phyloP scores from a whole-genome alignment of 441 rosid species.

The Kokia cookei region DNA sequence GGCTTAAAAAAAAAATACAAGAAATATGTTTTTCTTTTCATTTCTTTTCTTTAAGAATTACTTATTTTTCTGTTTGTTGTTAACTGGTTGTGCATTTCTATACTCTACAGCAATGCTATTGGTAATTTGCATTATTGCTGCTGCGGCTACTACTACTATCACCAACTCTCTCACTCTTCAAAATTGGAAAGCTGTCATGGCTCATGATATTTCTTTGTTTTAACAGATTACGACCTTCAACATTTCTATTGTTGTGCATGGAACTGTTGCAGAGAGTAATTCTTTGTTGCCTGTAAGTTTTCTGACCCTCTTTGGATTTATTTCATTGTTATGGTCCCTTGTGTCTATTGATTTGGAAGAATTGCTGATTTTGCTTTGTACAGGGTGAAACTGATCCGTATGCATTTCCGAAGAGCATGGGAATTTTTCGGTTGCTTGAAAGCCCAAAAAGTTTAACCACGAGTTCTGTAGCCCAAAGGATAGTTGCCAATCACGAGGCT shows the following conservation, averaged over 20 bases:
- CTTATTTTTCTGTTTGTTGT: background rate
- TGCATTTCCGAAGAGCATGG: slow-evolving; percentile 74
- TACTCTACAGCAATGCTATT: background rate
- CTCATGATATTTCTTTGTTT: background rate
- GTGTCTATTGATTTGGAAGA: background rate
- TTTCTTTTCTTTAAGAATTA: background rate
- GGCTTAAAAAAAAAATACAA: background rate
- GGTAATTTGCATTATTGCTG: background rate
- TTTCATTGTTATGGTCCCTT: background rate
- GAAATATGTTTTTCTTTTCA: background rate
- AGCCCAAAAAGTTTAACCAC: slow-evolving; percentile 81
- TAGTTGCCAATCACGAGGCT: slow-evolving; percentile 82
- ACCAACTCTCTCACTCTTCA: background rate
- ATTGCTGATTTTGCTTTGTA: slow-evolving; percentile 6
- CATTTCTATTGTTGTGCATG: slow-evolving; percentile 82
- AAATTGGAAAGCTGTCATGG: background rate
- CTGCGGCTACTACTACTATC: no score
- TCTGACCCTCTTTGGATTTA: background rate
- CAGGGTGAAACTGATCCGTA: slow-evolving; percentile 73
- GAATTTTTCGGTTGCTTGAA: slow-evolving; percentile 64
- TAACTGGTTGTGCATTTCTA: background rate
- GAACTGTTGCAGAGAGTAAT: slow-evolving; percentile 73
- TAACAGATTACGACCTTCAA: slow-evolving; percentile 83
- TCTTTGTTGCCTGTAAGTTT: slow-evolving; percentile 32
- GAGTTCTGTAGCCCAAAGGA: slow-evolving; percentile 68